phyloP scores from a whole-genome alignment of 352 stramenopile genomes.

The Phytophthora fragariae region DNA sequence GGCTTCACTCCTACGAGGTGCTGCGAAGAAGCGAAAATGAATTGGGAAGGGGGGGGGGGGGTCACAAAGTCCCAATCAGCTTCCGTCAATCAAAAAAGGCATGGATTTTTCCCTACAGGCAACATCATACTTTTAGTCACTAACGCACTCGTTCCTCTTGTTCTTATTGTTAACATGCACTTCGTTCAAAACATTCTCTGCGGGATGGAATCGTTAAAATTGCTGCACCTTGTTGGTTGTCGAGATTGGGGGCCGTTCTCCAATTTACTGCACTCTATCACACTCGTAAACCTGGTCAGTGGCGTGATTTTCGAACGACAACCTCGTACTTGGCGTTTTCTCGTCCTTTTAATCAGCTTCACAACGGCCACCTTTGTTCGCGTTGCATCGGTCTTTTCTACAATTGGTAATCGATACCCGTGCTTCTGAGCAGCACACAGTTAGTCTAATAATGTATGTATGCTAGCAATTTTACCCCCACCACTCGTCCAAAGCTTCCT shows the following conservation, averaged over 20 bases:
- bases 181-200: conserved; percentile 20
- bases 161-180: conserved; percentile 26
- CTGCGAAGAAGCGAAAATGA: not conserved
- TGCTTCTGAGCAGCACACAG: conserved; percentile 39
- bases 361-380: not conserved
- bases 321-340: not conserved
- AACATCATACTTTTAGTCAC: conserved; percentile 1
- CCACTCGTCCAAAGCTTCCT: not conserved
- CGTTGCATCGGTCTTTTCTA: conserved; percentile 39
- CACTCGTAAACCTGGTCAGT: not conserved
- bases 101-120: too few species aligned
- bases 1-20: not conserved
- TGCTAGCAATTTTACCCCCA: conserved; percentile 21
- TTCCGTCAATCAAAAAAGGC: not conserved
- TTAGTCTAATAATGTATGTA: conserved; percentile 34
- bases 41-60: not conserved
- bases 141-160: conserved; percentile 12
- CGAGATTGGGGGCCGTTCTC: not conserved
- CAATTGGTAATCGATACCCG: conserved; percentile 88
- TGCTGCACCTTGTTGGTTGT: conserved; percentile 14
- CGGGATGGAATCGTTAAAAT: conserved; percentile 25
- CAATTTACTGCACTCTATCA: conserved; percentile 2
- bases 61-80: not conserved
- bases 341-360: not conserved
- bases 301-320: not conserved